Evolutionary conservation across 345 rosid species (phyloP).

Genomic region (Stellera chamaejasme): DNA sequence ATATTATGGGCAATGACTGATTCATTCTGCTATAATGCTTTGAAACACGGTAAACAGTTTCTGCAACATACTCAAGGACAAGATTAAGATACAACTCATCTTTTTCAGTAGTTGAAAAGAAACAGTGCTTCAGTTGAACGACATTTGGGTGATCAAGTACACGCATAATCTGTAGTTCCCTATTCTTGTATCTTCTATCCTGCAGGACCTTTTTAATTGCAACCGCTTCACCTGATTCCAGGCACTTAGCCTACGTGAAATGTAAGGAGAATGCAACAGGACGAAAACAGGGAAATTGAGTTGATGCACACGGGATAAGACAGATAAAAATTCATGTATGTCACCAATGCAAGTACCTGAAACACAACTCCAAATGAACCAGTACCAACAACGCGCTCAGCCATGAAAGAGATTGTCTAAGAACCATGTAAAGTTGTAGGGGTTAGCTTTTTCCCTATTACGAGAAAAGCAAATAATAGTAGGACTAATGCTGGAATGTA

Average conservation of each 20-base stretch:
- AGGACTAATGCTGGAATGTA: no score
- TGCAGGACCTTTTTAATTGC: constrained; percentile 98
- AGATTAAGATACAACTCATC: constrained; percentile 95
- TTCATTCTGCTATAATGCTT: constrained; percentile 74
- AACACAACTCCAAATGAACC: constrained; percentile 94
- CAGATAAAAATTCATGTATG: no score
- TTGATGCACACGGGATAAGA: no score
- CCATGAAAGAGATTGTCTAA: constrained; percentile 80
- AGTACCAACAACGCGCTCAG: constrained; percentile 95
- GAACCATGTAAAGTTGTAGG: constrained; percentile 11
- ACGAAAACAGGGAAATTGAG: constrained; percentile 1
- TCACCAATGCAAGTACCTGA: constrained; percentile 19
- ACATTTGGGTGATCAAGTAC: constrained; percentile 92
- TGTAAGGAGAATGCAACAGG: background rate
- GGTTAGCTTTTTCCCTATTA: no score
- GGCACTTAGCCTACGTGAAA: constrained; percentile 75
- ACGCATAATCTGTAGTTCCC: constrained; percentile 90
- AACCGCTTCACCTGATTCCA: constrained; percentile 90
- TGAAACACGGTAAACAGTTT: constrained; percentile 74
- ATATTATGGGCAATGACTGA: constrained; percentile 86
- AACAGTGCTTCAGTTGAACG: constrained; percentile 77
- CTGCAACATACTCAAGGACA: constrained; percentile 94
- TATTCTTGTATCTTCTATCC: constrained; percentile 94
- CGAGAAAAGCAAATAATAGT: no score
- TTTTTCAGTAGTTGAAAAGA: constrained; percentile 91